phyloP scores from a whole-genome alignment of 2,329 filamentous ascomycete genomes.

The Sordariomycetes sp. region DNA sequence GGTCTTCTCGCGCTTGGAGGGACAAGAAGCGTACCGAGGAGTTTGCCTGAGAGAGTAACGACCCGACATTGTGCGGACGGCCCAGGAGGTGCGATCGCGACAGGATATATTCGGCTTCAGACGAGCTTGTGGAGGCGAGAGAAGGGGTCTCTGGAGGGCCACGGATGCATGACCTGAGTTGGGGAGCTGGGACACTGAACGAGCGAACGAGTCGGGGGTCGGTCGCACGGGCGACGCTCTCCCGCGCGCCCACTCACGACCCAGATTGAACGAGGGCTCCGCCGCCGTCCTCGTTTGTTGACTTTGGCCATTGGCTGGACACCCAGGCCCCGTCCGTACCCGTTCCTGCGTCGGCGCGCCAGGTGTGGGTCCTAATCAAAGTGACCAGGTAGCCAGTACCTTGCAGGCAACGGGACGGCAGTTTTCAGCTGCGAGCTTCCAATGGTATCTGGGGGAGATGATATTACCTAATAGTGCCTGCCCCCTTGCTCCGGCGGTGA shows the following conservation, averaged over 20 bases:
- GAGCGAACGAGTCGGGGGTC: conserved; percentile 72
- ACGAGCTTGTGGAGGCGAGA: neutral
- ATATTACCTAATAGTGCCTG: neutral
- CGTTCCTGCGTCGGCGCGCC: neutral
- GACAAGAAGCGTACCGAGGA: conserved; percentile 15
- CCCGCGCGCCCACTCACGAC: neutral
- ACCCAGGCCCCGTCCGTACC: neutral
- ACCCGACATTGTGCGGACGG: conserved; percentile 16
- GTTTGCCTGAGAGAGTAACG: conserved; percentile 24
- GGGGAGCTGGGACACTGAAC: conserved; percentile 42
- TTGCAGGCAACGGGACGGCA: neutral
- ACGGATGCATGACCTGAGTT: neutral
- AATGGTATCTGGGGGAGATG: neutral
- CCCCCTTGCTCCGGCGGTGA: neutral
- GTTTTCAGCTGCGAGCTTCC: neutral
- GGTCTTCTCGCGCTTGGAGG: neutral
- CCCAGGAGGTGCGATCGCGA: neutral
- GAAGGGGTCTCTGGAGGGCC: neutral
- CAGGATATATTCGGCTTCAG: neutral
- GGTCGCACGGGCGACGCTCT: conserved; percentile 65
- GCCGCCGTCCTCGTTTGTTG: neutral
- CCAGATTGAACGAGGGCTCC: neutral
- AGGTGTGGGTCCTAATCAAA: neutral
- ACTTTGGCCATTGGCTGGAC: neutral
- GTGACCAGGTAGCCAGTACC: neutral